These are phyloP conservation scores for Aureobasidium subglaciale DNA, from an alignment of 2,329 filamentous ascomycete species.

Conservation along the genomic window DNA sequence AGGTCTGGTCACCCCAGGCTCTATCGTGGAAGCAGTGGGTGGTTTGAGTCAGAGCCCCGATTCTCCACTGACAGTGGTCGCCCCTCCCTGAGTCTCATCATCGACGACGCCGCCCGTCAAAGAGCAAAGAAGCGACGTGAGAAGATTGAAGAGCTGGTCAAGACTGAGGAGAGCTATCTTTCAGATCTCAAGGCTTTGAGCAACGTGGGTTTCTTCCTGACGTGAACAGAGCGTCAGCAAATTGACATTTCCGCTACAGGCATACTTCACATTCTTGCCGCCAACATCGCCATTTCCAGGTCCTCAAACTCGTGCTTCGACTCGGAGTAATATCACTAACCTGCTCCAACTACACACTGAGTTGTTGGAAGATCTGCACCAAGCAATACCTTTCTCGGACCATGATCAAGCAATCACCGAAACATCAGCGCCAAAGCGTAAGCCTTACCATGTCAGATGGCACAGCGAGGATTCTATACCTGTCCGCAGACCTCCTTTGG, in stretches of 20 bases:
- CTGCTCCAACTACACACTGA: slow-evolving; percentile 79
- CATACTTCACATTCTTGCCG: slow-evolving; percentile 37
- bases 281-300: slow-evolving; percentile 21
- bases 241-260: slow-evolving; percentile 24
- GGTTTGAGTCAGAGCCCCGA: slow-evolving; percentile 61
- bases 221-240: not conserved
- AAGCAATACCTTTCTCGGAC: slow-evolving; percentile 59
- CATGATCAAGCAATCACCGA: slow-evolving; percentile 30
- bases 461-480: slow-evolving; percentile 42
- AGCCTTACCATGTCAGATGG: slow-evolving; percentile 40
- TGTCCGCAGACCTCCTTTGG: slow-evolving; percentile 20
- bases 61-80: slow-evolving; percentile 52
- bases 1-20: slow-evolving; percentile 53
- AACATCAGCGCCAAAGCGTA: slow-evolving; percentile 17
- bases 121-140: slow-evolving; percentile 69
- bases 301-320: slow-evolving; percentile 23
- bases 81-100: slow-evolving; percentile 36
- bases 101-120: slow-evolving; percentile 64
- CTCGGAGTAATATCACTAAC: slow-evolving; percentile 44
- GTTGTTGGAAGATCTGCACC: slow-evolving; percentile 67
- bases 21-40: slow-evolving; percentile 48
- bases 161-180: slow-evolving; percentile 82
- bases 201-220: slow-evolving; percentile 52
- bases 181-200: slow-evolving; percentile 78
- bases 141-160: slow-evolving; percentile 77